Percentiles rank a stretch among this genome's conserved stretches.
These are phyloP conservation scores for Dactylellina parvicollis DNA, from an alignment of 2,329 filamentous ascomycete species.

Conservation along the genomic window DNA sequence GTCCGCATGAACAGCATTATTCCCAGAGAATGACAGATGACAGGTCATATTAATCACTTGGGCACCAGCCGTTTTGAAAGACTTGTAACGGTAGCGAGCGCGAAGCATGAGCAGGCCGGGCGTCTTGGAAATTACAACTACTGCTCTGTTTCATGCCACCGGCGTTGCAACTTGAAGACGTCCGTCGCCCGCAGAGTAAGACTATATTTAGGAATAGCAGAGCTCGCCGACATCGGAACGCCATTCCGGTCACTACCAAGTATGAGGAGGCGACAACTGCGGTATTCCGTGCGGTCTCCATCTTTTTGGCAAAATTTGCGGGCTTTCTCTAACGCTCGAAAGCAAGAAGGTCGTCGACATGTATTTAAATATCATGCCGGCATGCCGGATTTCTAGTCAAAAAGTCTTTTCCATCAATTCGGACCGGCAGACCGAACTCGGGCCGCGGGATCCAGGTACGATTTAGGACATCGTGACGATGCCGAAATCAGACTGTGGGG, in stretches of 20 bases:
- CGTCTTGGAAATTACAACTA: conserved; percentile 10
- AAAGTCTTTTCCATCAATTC: background rate
- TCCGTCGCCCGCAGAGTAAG: background rate
- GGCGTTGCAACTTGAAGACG: background rate
- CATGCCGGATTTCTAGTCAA: too few relatives aligned
- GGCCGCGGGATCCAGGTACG: conserved; percentile 19
- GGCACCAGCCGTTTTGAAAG: conserved; percentile 17
- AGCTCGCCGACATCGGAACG: background rate
- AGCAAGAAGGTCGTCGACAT: too few relatives aligned
- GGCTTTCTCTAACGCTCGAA: too few relatives aligned
- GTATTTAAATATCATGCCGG: too few relatives aligned
- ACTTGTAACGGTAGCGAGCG: conserved; percentile 17
- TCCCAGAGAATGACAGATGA: background rate
- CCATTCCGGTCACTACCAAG: background rate
- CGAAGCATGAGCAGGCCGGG: conserved; percentile 12
- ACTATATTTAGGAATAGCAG: background rate
- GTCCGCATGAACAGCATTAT: conserved; percentile 13
- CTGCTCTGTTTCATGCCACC: conserved; percentile 23
- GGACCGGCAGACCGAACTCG: conserved; percentile 25
- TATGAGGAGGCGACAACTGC: background rate
- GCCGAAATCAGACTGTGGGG: conserved; percentile 39
- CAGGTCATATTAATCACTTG: background rate
- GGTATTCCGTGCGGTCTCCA: background rate
- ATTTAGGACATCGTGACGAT: conserved; percentile 37
- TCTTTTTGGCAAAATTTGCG: too few relatives aligned